phyloP scores from a whole-genome alignment of 495 filamentous ascomycete genomes.

The Clohesyomyces aquaticus region DNA sequence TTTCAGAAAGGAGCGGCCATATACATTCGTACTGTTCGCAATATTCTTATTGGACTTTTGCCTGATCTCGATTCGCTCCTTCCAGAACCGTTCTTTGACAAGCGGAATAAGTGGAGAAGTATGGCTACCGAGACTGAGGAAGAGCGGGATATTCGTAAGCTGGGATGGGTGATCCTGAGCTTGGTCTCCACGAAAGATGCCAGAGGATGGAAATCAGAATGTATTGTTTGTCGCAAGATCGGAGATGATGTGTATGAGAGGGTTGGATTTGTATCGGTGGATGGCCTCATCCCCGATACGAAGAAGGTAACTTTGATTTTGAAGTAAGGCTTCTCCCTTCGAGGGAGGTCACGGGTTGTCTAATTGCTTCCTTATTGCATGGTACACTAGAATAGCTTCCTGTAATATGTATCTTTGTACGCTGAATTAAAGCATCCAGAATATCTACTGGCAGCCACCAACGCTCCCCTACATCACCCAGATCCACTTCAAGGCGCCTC shows the following conservation, averaged over 20 bases:
- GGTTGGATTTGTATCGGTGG: too few species aligned
- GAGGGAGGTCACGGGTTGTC: too few species aligned
- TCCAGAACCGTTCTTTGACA: not conserved
- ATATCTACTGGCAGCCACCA: not conserved
- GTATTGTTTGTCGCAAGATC: not conserved
- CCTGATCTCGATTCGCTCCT: not conserved
- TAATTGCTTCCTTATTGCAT: too few species aligned
- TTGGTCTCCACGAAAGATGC: not conserved
- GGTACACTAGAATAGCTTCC: too few species aligned
- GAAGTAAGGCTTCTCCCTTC: too few species aligned
- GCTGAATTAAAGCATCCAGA: not conserved
- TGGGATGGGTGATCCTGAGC: not conserved
- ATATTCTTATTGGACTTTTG: not conserved
- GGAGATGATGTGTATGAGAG: not conserved
- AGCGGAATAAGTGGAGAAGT: not conserved
- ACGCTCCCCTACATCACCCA: not conserved
- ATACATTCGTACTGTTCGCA: not conserved
- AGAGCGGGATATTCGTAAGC: not conserved
- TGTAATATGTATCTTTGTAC: too few species aligned
- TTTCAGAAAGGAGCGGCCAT: not conserved
- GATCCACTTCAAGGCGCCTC: conserved; percentile 3
- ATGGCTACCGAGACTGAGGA: not conserved
- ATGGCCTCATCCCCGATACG: too few species aligned
- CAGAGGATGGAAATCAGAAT: not conserved
- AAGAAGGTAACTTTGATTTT: too few species aligned